Conservation (phyloP, 1,139 yeast species). For the Pneumocystis murina region DNA sequence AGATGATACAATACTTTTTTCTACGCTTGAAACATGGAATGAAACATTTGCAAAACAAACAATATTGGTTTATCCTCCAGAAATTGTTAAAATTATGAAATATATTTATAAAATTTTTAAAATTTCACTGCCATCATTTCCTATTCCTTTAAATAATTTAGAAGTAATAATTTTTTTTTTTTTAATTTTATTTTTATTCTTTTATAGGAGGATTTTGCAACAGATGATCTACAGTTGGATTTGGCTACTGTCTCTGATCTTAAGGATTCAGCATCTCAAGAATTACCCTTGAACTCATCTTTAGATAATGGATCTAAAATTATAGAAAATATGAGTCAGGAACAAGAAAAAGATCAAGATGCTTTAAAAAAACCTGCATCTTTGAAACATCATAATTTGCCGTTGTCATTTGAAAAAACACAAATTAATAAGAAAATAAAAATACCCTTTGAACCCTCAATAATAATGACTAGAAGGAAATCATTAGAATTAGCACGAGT, state of each 20-base stretch:
- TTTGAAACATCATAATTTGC: background rate
- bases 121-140: background rate
- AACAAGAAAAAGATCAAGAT: background rate
- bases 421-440: background rate
- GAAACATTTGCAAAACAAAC: slow-evolving; percentile 2
- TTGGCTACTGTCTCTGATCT: background rate
- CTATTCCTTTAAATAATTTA: background rate
- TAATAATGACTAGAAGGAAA: background rate
- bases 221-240: background rate
- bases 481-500: background rate
- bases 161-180: background rate
- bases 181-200: background rate
- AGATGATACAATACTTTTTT: background rate
- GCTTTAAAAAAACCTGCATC: slow-evolving; percentile 1
- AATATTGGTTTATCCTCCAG: slow-evolving; percentile 2
- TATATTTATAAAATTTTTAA: background rate
- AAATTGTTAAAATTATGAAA: background rate
- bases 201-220: background rate
- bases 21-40: slow-evolving; percentile 3
- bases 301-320: slow-evolving; percentile 4
- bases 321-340: slow-evolving; percentile 5
- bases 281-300: background rate
- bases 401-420: background rate
- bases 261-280: background rate
- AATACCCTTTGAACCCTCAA: background rate